Evolutionary conservation across 176 grass and related monocot genomes (phyloP), one percentile per base, ranked within the genome.

Genomic region (Guadua angustifolia): DNA sequence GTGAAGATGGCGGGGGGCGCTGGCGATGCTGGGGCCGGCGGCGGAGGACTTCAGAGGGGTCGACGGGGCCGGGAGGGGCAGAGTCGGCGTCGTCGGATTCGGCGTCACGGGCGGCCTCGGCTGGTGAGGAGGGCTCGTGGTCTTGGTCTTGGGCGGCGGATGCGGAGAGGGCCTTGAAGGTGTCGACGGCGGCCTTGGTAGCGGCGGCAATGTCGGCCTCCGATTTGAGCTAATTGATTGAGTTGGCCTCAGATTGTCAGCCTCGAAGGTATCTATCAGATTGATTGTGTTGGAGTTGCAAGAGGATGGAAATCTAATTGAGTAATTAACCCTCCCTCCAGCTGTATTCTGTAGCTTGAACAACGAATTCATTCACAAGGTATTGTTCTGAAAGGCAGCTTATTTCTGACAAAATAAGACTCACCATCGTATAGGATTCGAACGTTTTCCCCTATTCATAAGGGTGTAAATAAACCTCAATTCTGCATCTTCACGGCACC

Each of bases 151-250:
- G 74, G 53, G 85, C 60, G 77, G 62, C 60, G 40, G 85, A 52
- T 15, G 86, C 85, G 36, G 90, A 78, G 55, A 94, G 74, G 71
- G 88, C 49, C 78, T 80, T 91, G 85, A 98, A 98, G 76, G 95
- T 98, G 76, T 98, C 95, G 83, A 98, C 95, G 53, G 95, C 95
- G 62, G 95, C 95, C 91, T 95, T 95, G 47, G 95, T 93, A 6
- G 95, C 95, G 66, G 93, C 95, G 25, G 84, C 29, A 35, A 90
- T 95, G 59, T 92, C 95, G 55, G 95, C 95, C 89, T 98, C 95
- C 68, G 92, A 94, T 85, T 98, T 98, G 65, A 91, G 84, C 87
- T 92, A n/a, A n/a, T n/a, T n/a, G n/a, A n/a, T n/a, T 98, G 7
- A 1, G 33, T 35, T 35, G 33, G 33, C 33, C 33, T 35, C 3